phyloP scores from a whole-genome alignment of 306 rosid genomes.

The Pyrus pyrifolia region DNA sequence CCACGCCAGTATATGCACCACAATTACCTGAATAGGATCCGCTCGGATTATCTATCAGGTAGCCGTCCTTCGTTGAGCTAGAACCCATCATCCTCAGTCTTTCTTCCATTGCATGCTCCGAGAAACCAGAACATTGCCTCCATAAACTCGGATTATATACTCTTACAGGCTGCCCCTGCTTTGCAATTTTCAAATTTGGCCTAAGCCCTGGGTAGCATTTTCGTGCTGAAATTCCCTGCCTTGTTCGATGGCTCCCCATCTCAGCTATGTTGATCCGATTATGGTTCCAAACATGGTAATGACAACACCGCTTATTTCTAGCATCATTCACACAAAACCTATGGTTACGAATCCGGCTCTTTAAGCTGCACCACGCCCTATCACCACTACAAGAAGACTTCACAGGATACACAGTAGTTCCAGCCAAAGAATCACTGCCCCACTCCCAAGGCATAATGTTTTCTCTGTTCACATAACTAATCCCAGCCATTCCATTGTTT shows the following conservation, averaged over 20 bases:
- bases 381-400: background rate
- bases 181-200: conserved; percentile 5
- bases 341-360: conserved; percentile 6
- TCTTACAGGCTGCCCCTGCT: conserved; percentile 9
- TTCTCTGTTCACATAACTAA: conserved; percentile 11
- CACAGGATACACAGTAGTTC: background rate
- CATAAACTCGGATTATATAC: background rate
- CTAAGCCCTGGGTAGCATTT: background rate
- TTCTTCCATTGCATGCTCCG: conserved; percentile 6
- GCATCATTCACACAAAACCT: conserved; percentile 1
- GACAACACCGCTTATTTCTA: conserved; percentile 5
- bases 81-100: background rate
- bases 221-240: background rate
- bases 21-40: background rate
- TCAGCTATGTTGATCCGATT: background rate
- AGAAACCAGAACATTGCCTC: background rate
- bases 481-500: background rate
- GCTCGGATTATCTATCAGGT: background rate
- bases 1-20: background rate
- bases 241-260: conserved; percentile 2
- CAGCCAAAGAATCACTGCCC: background rate
- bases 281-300: background rate
- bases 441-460: conserved; percentile 10
- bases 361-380: background rate
- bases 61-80: background rate